phyloP scores from a whole-genome alignment of 768 basidiomycete species.

The Mrakia blollopis region DNA sequence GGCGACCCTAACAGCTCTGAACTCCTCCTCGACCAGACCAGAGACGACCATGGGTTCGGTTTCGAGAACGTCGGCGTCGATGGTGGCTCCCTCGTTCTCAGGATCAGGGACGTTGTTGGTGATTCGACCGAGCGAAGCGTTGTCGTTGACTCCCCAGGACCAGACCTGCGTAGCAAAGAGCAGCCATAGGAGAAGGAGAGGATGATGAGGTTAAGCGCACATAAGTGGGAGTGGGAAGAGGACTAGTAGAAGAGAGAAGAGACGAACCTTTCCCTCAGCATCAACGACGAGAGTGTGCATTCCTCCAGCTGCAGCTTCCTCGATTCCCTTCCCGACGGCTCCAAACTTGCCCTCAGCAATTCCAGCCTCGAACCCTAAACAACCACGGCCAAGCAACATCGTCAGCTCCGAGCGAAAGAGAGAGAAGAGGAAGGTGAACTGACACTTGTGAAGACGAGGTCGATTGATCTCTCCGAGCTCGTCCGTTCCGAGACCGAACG shows the following conservation, averaged over 20 bases:
- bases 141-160: constrained; percentile 34
- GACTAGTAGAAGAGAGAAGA: background rate
- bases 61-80: constrained; percentile 31
- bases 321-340: constrained; percentile 59
- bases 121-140: constrained; percentile 29
- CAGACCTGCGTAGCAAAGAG: constrained; percentile 21
- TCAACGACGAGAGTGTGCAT: constrained; percentile 85
- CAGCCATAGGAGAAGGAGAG: background rate
- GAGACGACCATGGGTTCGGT: constrained; percentile 29
- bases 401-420: background rate
- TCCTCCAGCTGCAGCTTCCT: constrained; percentile 74
- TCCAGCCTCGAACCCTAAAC: constrained; percentile 58
- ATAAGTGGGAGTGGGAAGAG: background rate
- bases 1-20: constrained; percentile 28
- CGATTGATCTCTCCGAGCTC: constrained; percentile 65
- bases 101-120: constrained; percentile 28
- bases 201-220: background rate
- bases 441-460: constrained; percentile 69
- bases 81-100: constrained; percentile 14
- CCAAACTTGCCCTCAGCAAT: constrained; percentile 69
- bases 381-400: background rate
- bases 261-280: constrained; percentile 77
- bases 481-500: constrained; percentile 75
- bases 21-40: constrained; percentile 27
- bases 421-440: constrained; percentile 14